Percentiles rank a stretch among this genome's conserved stretches.
These are phyloP conservation scores for Pichia kluyveri DNA, from an alignment of 805 yeast species.

Conservation along the genomic window DNA sequence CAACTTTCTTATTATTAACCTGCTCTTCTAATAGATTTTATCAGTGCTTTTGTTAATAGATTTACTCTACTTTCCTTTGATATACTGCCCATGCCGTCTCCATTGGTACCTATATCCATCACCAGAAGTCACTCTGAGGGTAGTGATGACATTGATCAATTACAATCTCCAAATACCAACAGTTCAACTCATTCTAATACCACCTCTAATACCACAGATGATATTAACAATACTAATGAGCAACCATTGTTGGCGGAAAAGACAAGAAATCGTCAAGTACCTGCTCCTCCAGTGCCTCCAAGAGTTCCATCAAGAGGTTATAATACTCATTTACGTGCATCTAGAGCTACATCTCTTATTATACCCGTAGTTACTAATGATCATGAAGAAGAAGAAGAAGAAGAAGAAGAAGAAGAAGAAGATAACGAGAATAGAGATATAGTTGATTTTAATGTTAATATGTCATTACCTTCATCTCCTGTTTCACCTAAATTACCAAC, in stretches of 20 bases:
- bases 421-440: not conserved
- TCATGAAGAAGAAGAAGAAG: not conserved
- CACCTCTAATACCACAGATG: too few species aligned
- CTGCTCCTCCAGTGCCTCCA: not conserved
- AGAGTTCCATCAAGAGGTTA: not conserved
- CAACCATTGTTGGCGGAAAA: not conserved
- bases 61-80: too few species aligned
- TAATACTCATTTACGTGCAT: not conserved
- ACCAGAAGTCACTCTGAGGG: too few species aligned
- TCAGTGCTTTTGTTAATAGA: too few species aligned
- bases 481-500: constrained; percentile 1
- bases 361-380: constrained; percentile 1
- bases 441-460: not conserved
- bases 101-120: too few species aligned
- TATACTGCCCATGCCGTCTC: too few species aligned
- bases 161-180: too few species aligned
- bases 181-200: too few species aligned
- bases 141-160: too few species aligned
- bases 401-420: not conserved
- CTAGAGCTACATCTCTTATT: constrained; percentile 4
- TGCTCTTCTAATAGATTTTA: too few species aligned
- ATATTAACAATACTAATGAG: not conserved
- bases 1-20: too few species aligned
- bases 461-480: not conserved
- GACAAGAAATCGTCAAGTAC: not conserved